These are phyloP conservation scores for Eimeria maxima DNA, from an alignment of 169 alveolate genomes.

Conservation along the genomic window DNA sequence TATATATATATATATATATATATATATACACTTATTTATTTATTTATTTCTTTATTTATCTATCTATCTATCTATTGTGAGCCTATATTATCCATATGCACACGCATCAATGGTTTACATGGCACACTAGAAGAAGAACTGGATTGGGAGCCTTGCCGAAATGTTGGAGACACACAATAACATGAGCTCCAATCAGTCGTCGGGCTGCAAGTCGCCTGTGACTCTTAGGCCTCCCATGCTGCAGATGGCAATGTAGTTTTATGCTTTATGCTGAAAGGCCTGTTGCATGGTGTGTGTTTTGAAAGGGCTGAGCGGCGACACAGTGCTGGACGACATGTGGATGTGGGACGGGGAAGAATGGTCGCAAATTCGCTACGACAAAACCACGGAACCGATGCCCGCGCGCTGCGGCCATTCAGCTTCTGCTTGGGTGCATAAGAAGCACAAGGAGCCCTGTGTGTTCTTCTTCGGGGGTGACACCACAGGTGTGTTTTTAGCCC, in stretches of 20 bases:
- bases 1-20: no score
- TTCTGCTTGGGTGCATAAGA: conserved; percentile 71
- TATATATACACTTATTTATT: no score
- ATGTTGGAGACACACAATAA: background rate
- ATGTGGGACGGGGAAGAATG: conserved; percentile 73
- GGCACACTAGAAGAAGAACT: background rate
- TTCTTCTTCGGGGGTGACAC: conserved; percentile 79
- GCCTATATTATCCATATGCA: no score
- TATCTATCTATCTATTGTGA: no score
- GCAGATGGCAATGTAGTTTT: background rate
- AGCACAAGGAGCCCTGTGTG: conserved; percentile 77
- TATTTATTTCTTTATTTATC: no score
- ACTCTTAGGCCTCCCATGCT: background rate
- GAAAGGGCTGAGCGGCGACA: conserved; percentile 59
- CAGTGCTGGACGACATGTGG: conserved; percentile 78
- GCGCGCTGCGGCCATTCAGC: conserved; percentile 78
- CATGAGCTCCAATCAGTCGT: background rate
- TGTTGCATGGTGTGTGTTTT: background rate
- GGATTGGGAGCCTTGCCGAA: background rate
- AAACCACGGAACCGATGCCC: conserved; percentile 37
- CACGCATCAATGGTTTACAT: background rate
- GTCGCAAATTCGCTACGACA: conserved; percentile 66
- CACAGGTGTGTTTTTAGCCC: conserved; percentile 4
- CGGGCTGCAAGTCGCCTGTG: background rate
- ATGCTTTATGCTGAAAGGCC: background rate